These are phyloP conservation scores for Microsporum audouinii DNA, from an alignment of 2,329 filamentous ascomycete genomes.

Conservation along the genomic window DNA sequence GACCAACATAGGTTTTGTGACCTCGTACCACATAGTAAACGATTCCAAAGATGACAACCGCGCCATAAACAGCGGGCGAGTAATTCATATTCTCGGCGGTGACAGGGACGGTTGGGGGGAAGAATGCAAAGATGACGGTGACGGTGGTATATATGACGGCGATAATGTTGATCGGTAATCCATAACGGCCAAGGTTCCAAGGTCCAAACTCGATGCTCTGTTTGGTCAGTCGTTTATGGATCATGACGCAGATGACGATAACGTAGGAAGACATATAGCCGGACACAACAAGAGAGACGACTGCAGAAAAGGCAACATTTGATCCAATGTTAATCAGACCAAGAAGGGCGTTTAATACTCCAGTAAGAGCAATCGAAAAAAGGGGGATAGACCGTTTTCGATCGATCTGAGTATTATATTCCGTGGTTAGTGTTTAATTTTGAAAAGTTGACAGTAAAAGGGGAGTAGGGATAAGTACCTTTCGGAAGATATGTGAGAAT, in stretches of 20 bases:
- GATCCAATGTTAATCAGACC: slow-evolving; percentile 44
- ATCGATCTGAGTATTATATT: not conserved
- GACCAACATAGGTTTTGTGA: slow-evolving; percentile 1
- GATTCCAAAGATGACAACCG: slow-evolving; percentile 29
- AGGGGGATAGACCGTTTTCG: slow-evolving; percentile 1
- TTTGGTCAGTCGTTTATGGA: slow-evolving; percentile 32
- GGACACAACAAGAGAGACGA: slow-evolving; percentile 33
- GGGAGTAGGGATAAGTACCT: not conserved
- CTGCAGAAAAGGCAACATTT: slow-evolving; percentile 33
- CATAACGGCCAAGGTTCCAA: slow-evolving; percentile 35
- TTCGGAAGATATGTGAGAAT: slow-evolving; percentile 24
- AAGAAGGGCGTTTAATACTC: slow-evolving; percentile 18
- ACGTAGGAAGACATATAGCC: slow-evolving; percentile 35
- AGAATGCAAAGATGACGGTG: slow-evolving; percentile 12
- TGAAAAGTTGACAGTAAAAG: not conserved
- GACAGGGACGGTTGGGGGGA: slow-evolving; percentile 1
- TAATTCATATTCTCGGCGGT: slow-evolving; percentile 10
- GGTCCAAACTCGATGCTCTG: slow-evolving; percentile 33
- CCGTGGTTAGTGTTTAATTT: not conserved
- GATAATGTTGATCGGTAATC: slow-evolving; percentile 10
- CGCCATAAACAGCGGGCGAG: slow-evolving; percentile 33
- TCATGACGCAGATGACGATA: slow-evolving; percentile 36
- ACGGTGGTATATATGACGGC: slow-evolving; percentile 8
- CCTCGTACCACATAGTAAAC: slow-evolving; percentile 29
- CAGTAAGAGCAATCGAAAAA: slow-evolving; percentile 2